phyloP scores from a whole-genome alignment of 805 yeast species.

The Teunomyces stri region DNA sequence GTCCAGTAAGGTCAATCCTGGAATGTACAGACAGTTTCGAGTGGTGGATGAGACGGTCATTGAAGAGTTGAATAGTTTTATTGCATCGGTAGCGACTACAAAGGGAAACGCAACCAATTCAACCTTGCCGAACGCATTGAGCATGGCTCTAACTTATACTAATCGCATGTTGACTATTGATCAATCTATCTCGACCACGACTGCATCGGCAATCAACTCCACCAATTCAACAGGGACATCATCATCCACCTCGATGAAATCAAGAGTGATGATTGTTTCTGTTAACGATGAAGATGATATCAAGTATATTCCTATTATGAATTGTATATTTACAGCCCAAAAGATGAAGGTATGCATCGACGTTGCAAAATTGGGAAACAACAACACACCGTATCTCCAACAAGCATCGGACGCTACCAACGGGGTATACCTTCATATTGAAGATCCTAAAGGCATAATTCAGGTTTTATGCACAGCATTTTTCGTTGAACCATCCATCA shows the following conservation, averaged over 20 bases:
- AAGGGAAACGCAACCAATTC: constrained; percentile 12
- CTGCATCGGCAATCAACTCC: constrained; percentile 42
- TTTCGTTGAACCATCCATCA: constrained; percentile 79
- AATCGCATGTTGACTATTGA: constrained; percentile 60
- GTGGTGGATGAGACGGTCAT: constrained; percentile 73
- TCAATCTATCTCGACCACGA: constrained; percentile 43
- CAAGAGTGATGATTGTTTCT: constrained; percentile 54
- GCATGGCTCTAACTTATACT: constrained; percentile 77
- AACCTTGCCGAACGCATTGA: constrained; percentile 69
- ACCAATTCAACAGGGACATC: constrained; percentile 11
- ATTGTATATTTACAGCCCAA: constrained; percentile 92
- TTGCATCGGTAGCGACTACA: background rate
- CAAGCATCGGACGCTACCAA: constrained; percentile 95
- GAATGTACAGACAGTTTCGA: constrained; percentile 84
- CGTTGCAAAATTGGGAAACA: constrained; percentile 71
- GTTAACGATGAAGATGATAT: constrained; percentile 72
- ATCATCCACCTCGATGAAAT: constrained; percentile 28
- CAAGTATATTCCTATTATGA: constrained; percentile 91
- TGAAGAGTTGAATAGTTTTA: constrained; percentile 45
- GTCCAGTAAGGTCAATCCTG: constrained; percentile 41
- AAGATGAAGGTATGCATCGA: constrained; percentile 88
- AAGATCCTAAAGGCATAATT: constrained; percentile 70
- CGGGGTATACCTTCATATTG: constrained; percentile 77
- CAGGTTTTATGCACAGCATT: constrained; percentile 81
- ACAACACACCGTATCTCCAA: constrained; percentile 77